These are phyloP conservation scores for Chlorella sp. DNA, from an alignment of 139 green algal genomes.

Conservation along the genomic window DNA sequence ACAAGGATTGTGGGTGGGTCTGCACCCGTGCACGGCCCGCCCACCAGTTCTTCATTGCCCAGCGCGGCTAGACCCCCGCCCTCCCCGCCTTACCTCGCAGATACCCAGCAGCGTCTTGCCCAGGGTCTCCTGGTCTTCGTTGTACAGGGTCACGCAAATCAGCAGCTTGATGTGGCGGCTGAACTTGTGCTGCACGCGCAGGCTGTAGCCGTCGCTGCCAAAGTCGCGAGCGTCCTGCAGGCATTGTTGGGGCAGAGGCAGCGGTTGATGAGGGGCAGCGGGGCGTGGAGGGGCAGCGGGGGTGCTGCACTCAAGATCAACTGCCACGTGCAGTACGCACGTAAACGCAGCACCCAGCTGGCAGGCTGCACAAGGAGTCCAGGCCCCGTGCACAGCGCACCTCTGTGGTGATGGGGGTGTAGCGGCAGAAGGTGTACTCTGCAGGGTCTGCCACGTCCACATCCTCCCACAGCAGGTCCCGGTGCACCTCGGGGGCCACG, in stretches of 20 bases:
- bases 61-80: not conserved
- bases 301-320: no score
- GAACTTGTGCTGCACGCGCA: slow-evolving; percentile 49
- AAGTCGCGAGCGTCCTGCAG: slow-evolving; percentile 49
- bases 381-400: not conserved
- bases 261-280: not conserved
- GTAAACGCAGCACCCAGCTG: not conserved
- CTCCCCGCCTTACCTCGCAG: slow-evolving; percentile 35
- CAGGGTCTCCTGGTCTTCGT: slow-evolving; percentile 59
- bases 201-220: slow-evolving; percentile 54
- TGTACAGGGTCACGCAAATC: slow-evolving; percentile 58
- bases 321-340: no score
- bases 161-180: slow-evolving; percentile 51
- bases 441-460: slow-evolving; percentile 49
- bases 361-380: not conserved
- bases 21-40: not conserved
- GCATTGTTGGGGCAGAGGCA: not conserved
- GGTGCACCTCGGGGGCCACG: slow-evolving; percentile 47
- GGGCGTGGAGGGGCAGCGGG: not conserved
- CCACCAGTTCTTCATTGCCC: not conserved
- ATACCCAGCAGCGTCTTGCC: slow-evolving; percentile 55
- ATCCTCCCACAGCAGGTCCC: slow-evolving; percentile 54
- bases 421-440: slow-evolving; percentile 54
- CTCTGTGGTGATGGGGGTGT: slow-evolving; percentile 55
- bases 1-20: no score